phyloP scores from a whole-genome alignment of 441 rosid genomes.

The Corymbia calophylla region DNA sequence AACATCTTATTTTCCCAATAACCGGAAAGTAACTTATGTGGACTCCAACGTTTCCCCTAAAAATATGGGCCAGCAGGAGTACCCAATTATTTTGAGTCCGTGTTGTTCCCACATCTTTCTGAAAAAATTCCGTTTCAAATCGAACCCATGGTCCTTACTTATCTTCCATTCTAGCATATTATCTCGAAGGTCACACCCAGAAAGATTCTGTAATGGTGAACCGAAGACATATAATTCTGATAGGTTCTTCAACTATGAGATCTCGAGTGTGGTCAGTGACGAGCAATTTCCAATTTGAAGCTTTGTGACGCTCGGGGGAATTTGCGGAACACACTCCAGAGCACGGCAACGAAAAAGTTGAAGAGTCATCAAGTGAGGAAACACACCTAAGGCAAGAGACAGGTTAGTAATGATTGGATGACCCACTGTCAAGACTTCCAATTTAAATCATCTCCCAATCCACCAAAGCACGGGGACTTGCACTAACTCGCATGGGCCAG shows the following conservation, averaged over 20 bases:
- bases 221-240: not conserved
- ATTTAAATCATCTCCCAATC: not conserved
- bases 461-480: not conserved
- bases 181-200: not conserved
- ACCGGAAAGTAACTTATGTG: too few relatives aligned
- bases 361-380: not conserved
- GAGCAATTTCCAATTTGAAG: not conserved
- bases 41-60: too few relatives aligned
- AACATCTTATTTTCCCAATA: too few relatives aligned
- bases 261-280: not conserved
- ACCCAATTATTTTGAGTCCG: not conserved
- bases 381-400: not conserved
- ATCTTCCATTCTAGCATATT: not conserved
- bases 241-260: not conserved
- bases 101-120: not conserved
- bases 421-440: not conserved
- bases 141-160: constrained; percentile 12
- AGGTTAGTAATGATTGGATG: not conserved
- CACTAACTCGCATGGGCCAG: not conserved
- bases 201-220: not conserved
- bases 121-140: not conserved
- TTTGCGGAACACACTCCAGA: not conserved
- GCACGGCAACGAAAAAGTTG: not conserved
- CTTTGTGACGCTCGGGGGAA: not conserved
- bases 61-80: too few relatives aligned